Base-by-base conservation (phyloP, 2,329 filamentous ascomycete species). In the Colletotrichum limetticola region DNA sequence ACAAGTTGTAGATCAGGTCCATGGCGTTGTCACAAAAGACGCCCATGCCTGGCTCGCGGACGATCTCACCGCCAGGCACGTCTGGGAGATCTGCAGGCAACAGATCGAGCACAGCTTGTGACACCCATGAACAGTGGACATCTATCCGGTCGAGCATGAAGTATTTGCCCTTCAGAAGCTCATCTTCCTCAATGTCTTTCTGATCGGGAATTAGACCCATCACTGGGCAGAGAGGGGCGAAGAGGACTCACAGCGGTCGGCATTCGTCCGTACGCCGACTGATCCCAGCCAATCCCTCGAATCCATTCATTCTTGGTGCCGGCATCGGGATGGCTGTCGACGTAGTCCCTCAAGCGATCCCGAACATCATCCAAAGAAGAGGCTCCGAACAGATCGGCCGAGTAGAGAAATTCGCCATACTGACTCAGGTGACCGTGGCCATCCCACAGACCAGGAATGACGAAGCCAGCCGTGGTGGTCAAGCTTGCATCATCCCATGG, bases 21-120 rank as follows among this genome's bases (percentile, higher is more conserved):
- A 93, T 93, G 28, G 92, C 91, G 77, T 93, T 93, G 80, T 94
- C 92, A 78, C 92, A 94, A 76, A 94, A 93, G 11, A 94, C 91
- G 55, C 92, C 92, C 77, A 87, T 85, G 0, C 90, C 90, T 0
- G 91, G 91, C 4, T 89, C 82, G 35, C 87, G 85, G 16, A 92
- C 80, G 12, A 93, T 87, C 72, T 93, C 90, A 1, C 92, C 92
- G 12, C 91, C 92, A 1, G 91, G 90, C 5, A 89, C 79, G 68
- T 88, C 86, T 2, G 86, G 83, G 30, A 88, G 75, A 9, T 87
- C 85, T 1, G 82, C 76, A 0, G 91, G 88, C 6, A 94, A 86
- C 1, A 93, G 84, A 60, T 87, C 82, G 2, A 94, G 85, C 2
- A 94, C 89, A 22, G 91, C 86, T 30, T 89, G 84, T 0, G 91